These are phyloP conservation scores for Syzygium aqueum DNA, from an alignment of 345 rosid genomes.

Conservation along the genomic window DNA sequence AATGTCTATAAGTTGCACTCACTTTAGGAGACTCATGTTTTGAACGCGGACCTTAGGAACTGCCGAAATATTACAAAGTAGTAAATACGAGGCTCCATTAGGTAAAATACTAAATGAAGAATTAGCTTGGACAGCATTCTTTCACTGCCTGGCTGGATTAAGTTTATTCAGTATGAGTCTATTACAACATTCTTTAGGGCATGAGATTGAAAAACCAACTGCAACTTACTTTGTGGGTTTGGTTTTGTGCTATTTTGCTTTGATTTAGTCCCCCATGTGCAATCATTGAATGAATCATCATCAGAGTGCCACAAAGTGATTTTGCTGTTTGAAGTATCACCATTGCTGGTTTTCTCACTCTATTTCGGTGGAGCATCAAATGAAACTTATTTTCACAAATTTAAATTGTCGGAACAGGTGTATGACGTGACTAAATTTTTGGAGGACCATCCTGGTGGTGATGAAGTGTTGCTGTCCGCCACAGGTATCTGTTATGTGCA, in stretches of 20 bases:
- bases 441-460: conserved; percentile 84
- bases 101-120: neutral
- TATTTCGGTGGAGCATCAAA: neutral
- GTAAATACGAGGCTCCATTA: neutral
- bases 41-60: neutral
- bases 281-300: neutral
- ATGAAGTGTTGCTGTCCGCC: conserved; percentile 55
- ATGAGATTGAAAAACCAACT: neutral
- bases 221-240: neutral
- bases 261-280: neutral
- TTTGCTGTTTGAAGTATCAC: neutral
- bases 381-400: neutral
- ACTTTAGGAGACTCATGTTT: neutral
- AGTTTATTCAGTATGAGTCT: neutral
- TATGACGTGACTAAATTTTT: conserved; percentile 66
- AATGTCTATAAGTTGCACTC: neutral
- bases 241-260: neutral
- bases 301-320: neutral
- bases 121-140: neutral
- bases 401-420: conserved; percentile 29
- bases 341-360: neutral
- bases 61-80: neutral
- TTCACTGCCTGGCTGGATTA: neutral
- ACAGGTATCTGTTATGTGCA: conserved; percentile 29
- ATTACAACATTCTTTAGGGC: neutral